Base-by-base conservation (phyloP, 768 basidiomycete species). In the Thelephora ganbajun region DNA sequence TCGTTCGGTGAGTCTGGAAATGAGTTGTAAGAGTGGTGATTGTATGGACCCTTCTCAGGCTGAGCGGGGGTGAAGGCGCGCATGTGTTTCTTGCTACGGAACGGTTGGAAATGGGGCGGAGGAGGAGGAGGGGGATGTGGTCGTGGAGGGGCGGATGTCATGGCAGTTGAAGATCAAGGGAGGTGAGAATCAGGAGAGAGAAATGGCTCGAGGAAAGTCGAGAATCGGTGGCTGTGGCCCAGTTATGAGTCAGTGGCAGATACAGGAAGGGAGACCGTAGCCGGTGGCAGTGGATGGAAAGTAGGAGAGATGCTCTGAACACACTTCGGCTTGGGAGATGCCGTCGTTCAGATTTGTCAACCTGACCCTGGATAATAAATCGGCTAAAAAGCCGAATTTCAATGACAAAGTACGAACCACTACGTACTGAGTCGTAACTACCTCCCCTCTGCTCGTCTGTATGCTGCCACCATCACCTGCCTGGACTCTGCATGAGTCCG, bases 61-160 rank as follows among this genome's bases (percentile, higher is more conserved):
- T 57, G 53, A 33, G 58, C 54, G 44, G 57, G 56, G 14, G 57
- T 48, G 41, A 47, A 55, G 46, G 51, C 52, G 11, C 50, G 35
- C 48, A 54, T 53, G 44, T 52, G 54, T 39, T 55, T 54, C 48
- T 51, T 49, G 46, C 42, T 22, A 44, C 51, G 48, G 44, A 58
- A 58, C 48, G 61, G 60, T 22, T 60, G 46, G 47, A 60, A 63
- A 14, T 60, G 48, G 20, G 60, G 58, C 13, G 60, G 61, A 5
- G 61, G 59, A 6, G 60, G 60, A 0, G 60, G 60, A 3, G 58
- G n/a, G n/a, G n/a, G n/a, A n/a, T n/a, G 58, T n/a, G 58, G 59
- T 5, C 59, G 56, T 2, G 58, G 57, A 19, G 61, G 59, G 19
- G 56, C 54, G n/a, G n/a, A n/a, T n/a, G n/a, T n/a, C 56, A 61